Base-by-base conservation (phyloP, 306 rosid genomes). In the Spatholobus suberectus region DNA sequence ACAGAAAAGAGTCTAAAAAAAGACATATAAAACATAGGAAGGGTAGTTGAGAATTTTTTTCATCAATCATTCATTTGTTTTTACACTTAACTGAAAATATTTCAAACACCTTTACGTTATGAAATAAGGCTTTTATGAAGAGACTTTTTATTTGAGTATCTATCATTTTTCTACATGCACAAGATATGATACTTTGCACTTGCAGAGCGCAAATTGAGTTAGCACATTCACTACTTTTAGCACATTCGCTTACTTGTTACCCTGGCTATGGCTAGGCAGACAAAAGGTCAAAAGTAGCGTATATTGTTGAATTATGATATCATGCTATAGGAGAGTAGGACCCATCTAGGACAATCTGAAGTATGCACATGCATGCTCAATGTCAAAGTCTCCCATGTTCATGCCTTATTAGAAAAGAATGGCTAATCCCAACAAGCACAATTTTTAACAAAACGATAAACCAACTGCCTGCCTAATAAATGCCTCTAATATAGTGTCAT, bases 201-300 rank as follows among this genome's bases (percentile, higher is more conserved):
- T 38, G 27, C 1, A 37, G 35, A 69, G 10, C 41, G 55, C 74
- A 69, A 40, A 35, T 35, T 66, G 72, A 35, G 27, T n/a, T 63
- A 29, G 2, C 24, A 32, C 43, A 27, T 29, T 29, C 67, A 24
- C 6, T 23, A 24, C 70, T 27, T 69, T 23, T 0, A 38, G 43
- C 55, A 46, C 20, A 38, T 23, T 73, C 17, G 17, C 3, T 41
- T 77, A 40, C 65, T 70, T 77, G 70, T 70, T 5, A 70, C 18
- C 14, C 9, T 51, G 40, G 67, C 69, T 47, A 57, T 58, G 73
- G 57, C 12, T 70, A n/a, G 38, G 69, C 1, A 32, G 73, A 77
- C 84, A 66, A 5, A 67, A 35, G 54, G 86, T 86, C 86, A 82
- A 82, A 86, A 82, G 89, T 23, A 55, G 86, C 73, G 86, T 82